Evolutionary conservation across 768 basidiomycete species (phyloP).

Genomic region (Collybia mongolica): DNA sequence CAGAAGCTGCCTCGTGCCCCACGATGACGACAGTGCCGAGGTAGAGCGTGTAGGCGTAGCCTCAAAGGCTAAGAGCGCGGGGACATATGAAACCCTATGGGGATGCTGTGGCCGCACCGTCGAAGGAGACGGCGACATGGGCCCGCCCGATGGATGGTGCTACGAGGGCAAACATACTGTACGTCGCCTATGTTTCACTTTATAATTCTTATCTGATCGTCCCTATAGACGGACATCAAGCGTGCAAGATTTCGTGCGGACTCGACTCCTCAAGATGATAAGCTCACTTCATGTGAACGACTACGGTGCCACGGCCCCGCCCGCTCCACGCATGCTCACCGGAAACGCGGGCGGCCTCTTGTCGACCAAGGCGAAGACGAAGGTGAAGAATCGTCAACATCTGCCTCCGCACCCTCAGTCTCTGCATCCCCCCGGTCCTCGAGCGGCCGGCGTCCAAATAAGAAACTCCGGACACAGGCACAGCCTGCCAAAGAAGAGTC

Average conservation of each 20-base stretch:
- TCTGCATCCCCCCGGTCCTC: conserved; percentile 15
- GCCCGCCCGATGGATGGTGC: conserved; percentile 86
- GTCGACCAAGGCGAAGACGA: conserved; percentile 5
- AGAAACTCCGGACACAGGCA: conserved; percentile 14
- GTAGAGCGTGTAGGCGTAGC: conserved; percentile 51
- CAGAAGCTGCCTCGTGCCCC: conserved; percentile 63
- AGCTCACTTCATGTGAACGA: conserved; percentile 57
- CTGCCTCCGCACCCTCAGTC: conserved; percentile 9
- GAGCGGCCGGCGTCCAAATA: conserved; percentile 16
- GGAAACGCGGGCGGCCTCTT: conserved; percentile 25
- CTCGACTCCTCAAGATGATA: conserved; percentile 66
- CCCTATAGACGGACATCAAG: conserved; percentile 60
- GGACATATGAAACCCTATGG: conserved; percentile 57
- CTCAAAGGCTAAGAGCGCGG: conserved; percentile 26
- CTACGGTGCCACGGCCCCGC: conserved; percentile 48
- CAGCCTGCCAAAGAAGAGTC: not conserved
- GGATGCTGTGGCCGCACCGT: conserved; percentile 72
- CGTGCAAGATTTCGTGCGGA: conserved; percentile 81
- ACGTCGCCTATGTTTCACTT: conserved; percentile 20
- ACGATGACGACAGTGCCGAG: conserved; percentile 80
- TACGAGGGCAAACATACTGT: conserved; percentile 83
- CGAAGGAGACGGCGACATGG: conserved; percentile 77
- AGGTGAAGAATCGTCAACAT: conserved; percentile 7
- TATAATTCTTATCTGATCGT: conserved; percentile 5
- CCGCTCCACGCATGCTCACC: conserved; percentile 22